A percentile compares a stretch with the other conserved stretches of the same genome.
These are phyloP conservation scores for Termitomyces sp. DNA, from an alignment of 768 basidiomycete species.

Conservation along the genomic window DNA sequence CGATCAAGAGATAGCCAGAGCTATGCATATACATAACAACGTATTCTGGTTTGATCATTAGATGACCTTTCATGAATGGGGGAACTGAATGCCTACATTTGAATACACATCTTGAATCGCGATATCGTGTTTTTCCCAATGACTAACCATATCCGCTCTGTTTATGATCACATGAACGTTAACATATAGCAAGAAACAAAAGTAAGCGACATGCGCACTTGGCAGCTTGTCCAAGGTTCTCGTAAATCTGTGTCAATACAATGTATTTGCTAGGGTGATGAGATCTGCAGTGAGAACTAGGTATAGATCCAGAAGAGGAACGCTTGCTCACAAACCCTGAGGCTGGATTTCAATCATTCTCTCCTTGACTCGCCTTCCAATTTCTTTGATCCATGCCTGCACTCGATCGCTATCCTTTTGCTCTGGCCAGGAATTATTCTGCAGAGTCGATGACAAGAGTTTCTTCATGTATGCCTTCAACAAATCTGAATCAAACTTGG, in stretches of 20 bases:
- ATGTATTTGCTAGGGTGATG: conserved; percentile 68
- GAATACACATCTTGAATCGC: conserved; percentile 76
- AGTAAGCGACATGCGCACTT: conserved; percentile 46
- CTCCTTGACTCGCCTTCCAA: conserved; percentile 81
- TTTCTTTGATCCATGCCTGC: conserved; percentile 78
- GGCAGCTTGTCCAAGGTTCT: conserved; percentile 83
- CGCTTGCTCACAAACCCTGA: conserved; percentile 67
- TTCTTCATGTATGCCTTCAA: conserved; percentile 82
- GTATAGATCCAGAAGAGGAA: conserved; percentile 4
- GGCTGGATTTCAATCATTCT: conserved; percentile 84
- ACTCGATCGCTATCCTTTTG: conserved; percentile 66
- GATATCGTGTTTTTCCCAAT: conserved; percentile 85
- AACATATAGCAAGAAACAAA: conserved; percentile 6
- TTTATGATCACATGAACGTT: conserved; percentile 7
- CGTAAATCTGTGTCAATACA: conserved; percentile 80
- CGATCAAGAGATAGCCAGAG: conserved; percentile 40
- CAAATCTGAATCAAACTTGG: conserved; percentile 70
- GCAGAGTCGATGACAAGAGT: conserved; percentile 67
- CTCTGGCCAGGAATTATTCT: conserved; percentile 63
- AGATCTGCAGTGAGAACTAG: conserved; percentile 10
- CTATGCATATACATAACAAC: conserved; percentile 48
- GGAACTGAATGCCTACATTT: conserved; percentile 51
- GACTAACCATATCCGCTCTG: conserved; percentile 79
- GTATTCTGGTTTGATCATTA: conserved; percentile 51
- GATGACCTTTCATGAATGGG: conserved; percentile 8